Evolutionary conservation across 2,329 filamentous ascomycete genomes (phyloP), one percentile per base, ranked within the genome.

Genomic region (Colletotrichum caudatum): DNA sequence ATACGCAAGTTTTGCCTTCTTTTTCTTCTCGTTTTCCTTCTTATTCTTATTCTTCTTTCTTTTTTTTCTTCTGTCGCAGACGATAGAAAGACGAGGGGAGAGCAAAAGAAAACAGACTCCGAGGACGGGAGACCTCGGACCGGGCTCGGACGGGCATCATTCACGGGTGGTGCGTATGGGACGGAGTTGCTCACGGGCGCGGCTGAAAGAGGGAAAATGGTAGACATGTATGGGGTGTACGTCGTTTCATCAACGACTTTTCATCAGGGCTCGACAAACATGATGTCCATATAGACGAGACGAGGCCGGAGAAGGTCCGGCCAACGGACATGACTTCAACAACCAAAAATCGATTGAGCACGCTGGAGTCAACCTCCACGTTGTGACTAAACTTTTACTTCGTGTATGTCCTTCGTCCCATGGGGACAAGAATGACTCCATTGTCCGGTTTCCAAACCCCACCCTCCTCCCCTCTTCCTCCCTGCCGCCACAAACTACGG

Each of bases 341-440:
- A 29, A n/a, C 29, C 29, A 51, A 33, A 46, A 63, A 61, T 62
- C 0, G 44, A 68, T 63, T 68, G 68, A 68, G 66, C 39, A 48
- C 48, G 58, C 44, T 54, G 57, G 68, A 68, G 63, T 59, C 51
- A 68, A 63, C 44, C 57, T 63, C 64, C 29, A 44, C 29, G 35
- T 37, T 53, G 14, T 23, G 12, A 71, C 48, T 58, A 68, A 71
- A 71, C 44, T 57, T 63, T 67, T 62, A 68, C 37, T 11, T 23
- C 1, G 20, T 26, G n/a, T 1, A 8, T 37, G 54, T 53, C 48
- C 20, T 35, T 46, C 57, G 46, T 71, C 51, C 37, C 41, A 44
- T 44, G n/a, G 20, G 44, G 44, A 3, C 11, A 57, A 26, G n/a
- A 46, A 48, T 3, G 23, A 51, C n/a, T 14, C 20, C 54, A 54